Evolutionary conservation across 169 alveolate genomes (phyloP).

Genomic region (Ichthyophthirius multifiliis): DNA sequence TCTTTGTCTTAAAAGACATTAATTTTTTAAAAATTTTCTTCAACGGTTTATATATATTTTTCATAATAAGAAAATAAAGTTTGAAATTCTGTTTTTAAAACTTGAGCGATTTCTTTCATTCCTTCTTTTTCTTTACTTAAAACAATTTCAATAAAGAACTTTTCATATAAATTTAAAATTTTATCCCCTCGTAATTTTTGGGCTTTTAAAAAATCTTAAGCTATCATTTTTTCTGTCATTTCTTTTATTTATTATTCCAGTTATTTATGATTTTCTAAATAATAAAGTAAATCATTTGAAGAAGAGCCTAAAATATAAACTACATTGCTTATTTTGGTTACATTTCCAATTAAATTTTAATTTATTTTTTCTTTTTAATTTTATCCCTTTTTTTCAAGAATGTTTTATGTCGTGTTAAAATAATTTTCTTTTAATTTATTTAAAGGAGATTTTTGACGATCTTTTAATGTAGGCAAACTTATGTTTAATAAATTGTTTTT

Average conservation of each 20-base stretch:
- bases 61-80: neutral
- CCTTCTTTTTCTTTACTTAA: neutral
- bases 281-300: neutral
- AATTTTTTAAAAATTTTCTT: neutral
- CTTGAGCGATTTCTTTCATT: neutral
- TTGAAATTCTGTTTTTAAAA: neutral
- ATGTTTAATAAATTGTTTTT: too few relatives aligned
- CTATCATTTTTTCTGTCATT: neutral
- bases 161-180: neutral
- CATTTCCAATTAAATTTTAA: neutral
- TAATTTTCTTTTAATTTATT: too few relatives aligned
- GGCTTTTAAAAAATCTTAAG: neutral
- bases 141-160: neutral
- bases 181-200: neutral
- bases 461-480: too few relatives aligned
- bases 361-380: neutral
- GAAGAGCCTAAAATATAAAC: neutral
- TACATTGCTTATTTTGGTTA: neutral
- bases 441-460: too few relatives aligned
- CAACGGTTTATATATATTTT: neutral
- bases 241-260: neutral
- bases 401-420: too few relatives aligned
- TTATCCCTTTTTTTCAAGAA: too few relatives aligned
- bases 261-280: neutral
- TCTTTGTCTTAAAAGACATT: slow-evolving; percentile 8